phyloP scores from a whole-genome alignment of 2,329 filamentous ascomycete genomes.

The Purpureocillium takamizusanense region DNA sequence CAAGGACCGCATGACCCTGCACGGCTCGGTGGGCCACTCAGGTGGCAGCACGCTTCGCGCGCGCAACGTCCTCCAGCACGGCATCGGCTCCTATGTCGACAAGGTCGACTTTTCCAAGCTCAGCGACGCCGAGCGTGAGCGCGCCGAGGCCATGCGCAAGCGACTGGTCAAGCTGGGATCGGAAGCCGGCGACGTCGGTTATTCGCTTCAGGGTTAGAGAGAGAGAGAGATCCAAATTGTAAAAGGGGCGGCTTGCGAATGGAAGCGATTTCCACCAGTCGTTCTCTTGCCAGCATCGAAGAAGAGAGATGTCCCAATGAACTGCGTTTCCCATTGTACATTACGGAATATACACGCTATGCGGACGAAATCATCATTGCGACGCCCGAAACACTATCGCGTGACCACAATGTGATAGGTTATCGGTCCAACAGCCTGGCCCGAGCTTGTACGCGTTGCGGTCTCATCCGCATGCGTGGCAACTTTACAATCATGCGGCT shows the following conservation, averaged over 20 bases:
- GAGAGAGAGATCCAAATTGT: neutral
- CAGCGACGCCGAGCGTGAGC: conserved; percentile 29
- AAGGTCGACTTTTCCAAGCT: conserved; percentile 45
- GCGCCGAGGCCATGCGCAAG: conserved; percentile 55
- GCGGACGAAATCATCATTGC: too few relatives aligned
- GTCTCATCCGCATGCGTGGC: too few relatives aligned
- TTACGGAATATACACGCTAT: too few relatives aligned
- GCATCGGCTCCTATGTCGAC: conserved; percentile 57
- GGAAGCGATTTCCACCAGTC: too few relatives aligned
- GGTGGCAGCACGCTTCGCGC: conserved; percentile 47
- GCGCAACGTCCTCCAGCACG: conserved; percentile 68
- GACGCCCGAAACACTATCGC: too few relatives aligned
- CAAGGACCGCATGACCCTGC: conserved; percentile 60
- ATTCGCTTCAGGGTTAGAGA: conserved; percentile 44
- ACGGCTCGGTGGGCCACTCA: conserved; percentile 60
- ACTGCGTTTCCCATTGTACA: too few relatives aligned
- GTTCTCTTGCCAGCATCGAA: neutral
- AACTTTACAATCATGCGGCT: too few relatives aligned
- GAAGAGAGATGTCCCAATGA: neutral
- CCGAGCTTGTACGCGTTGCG: too few relatives aligned
- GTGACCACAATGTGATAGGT: too few relatives aligned
- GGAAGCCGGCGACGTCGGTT: conserved; percentile 54
- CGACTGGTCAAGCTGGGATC: conserved; percentile 53
- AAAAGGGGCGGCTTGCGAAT: too few relatives aligned
- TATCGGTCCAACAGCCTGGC: too few relatives aligned